These are phyloP conservation scores for Globisporangium uncinulatum DNA, from an alignment of 352 stramenopile genomes.

Conservation along the genomic window DNA sequence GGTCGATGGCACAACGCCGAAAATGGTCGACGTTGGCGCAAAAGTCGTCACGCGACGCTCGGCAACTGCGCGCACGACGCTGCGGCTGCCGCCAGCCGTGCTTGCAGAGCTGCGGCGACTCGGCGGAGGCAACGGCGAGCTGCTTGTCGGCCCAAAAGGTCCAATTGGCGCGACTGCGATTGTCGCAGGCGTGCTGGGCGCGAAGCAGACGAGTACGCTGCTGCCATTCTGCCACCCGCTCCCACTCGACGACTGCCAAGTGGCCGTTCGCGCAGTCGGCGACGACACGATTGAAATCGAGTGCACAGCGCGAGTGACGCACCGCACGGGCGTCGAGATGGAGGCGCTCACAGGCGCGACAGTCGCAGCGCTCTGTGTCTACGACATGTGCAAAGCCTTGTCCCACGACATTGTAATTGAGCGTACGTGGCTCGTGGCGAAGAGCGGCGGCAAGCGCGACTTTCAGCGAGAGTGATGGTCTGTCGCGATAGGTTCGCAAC, in stretches of 20 bases:
- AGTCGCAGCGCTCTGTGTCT: constrained; percentile 94
- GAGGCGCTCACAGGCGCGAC: constrained; percentile 93
- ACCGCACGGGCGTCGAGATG: constrained; percentile 96
- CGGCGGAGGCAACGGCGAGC: constrained; percentile 10
- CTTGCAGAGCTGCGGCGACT: constrained; percentile 59
- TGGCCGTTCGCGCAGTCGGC: constrained; percentile 65
- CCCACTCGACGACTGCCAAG: constrained; percentile 86
- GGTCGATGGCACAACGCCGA: constrained; percentile 30
- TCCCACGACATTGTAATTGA: constrained; percentile 82
- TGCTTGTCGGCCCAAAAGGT: constrained; percentile 79
- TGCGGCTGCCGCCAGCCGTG: constrained; percentile 82
- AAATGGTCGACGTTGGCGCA: constrained; percentile 90
- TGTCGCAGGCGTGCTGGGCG: constrained; percentile 90
- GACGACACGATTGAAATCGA: constrained; percentile 74
- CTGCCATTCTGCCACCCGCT: constrained; percentile 94
- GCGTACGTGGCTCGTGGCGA: constrained; percentile 84
- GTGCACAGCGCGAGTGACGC: constrained; percentile 86
- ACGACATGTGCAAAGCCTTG: constrained; percentile 98
- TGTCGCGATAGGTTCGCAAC: no score
- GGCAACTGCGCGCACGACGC: constrained; percentile 77
- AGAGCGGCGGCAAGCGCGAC: constrained; percentile 90
- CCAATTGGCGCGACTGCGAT: constrained; percentile 90
- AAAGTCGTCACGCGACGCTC: constrained; percentile 82
- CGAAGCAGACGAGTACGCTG: constrained; percentile 90
- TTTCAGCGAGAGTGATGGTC: constrained; percentile 24